Evolutionary conservation across 2,329 filamentous ascomycete genomes (phyloP), one percentile per base, ranked within the genome.

Genomic region (Phaeoacremonium minimum): DNA sequence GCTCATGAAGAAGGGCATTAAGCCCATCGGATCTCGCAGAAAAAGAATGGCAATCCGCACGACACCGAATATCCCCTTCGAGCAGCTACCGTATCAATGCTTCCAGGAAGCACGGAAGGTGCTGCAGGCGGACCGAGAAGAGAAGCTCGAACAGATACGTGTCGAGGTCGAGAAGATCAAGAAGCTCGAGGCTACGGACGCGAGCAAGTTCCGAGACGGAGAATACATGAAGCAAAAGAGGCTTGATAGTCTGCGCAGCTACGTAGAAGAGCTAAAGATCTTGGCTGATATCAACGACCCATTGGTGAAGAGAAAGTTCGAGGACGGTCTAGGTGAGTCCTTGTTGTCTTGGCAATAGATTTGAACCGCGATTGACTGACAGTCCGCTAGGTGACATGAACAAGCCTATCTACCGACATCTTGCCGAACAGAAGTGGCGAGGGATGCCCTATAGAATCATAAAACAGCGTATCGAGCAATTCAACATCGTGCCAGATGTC

Each of bases 51-150:
- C 85, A 18, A 61, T 90, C 42, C 79, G 73, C 52, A 77, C 67
- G 50, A 75, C 67, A 26, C 65, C 73, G 44, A 75, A 83, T 51
- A 67, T 95, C 33, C 88, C 90, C 17, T 96, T 98, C 57, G 88
- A 95, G 68, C 85, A 91, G 57, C 70, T 98, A 48, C 93, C 93
- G 14, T 98, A 94, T 67, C 91, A 97, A 73, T 93, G 87, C 64
- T 98, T 97, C 69, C 93, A 98, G 65, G 90, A 96, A 67, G 93
- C 93, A 28, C 80, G 90, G 45, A 87, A 88, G 58, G 65, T 97
- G 33, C 69, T 98, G 38, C 73, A 80, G 36, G 78, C 77, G 37
- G 93, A 98, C 58, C 79, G 91, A 28, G 70, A 81, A 46, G 77
- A 91, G 63, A 97, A 95, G 68, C 52, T 97, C 34, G 67, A 73